Conservation (phyloP, 1,284 basidiomycete genomes). For the Psilocybe mexicana region DNA sequence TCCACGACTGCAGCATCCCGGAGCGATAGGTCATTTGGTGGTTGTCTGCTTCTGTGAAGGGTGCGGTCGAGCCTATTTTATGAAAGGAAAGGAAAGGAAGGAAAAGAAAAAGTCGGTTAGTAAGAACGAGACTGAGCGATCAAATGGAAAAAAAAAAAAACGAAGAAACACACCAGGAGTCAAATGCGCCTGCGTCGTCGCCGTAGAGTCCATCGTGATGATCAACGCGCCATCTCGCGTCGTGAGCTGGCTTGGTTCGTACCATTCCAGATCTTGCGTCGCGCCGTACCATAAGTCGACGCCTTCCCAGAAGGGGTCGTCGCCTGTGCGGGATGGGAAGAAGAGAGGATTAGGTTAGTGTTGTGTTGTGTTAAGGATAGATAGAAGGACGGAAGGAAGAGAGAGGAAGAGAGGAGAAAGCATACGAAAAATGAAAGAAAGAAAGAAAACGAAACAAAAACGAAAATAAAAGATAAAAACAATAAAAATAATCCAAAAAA, state of each 20-base stretch:
- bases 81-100: not conserved
- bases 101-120: too few species aligned
- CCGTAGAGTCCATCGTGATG: slow-evolving; percentile 66
- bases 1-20: slow-evolving; percentile 75
- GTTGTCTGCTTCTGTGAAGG: slow-evolving; percentile 43
- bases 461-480: not conserved
- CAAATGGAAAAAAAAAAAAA: not conserved
- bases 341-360: too few species aligned
- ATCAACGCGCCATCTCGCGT: slow-evolving; percentile 72
- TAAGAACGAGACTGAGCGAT: too few species aligned
- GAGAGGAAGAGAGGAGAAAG: too few species aligned
- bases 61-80: slow-evolving; percentile 41
- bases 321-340: slow-evolving; percentile 30
- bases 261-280: slow-evolving; percentile 72
- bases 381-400: too few species aligned
- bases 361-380: too few species aligned
- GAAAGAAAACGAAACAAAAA: not conserved
- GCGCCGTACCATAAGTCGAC: slow-evolving; percentile 61
- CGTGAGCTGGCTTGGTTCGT: slow-evolving; percentile 75
- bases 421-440: not conserved
- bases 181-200: slow-evolving; percentile 28
- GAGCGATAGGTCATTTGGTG: slow-evolving; percentile 69
- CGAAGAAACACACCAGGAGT: slow-evolving; percentile 30
- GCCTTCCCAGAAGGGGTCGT: slow-evolving; percentile 54
- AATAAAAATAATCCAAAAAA: not conserved